A percentile compares a stretch with the other conserved stretches of the same genome.
Conservation (phyloP, 306 rosid species). For the Dryas drummondii region DNA sequence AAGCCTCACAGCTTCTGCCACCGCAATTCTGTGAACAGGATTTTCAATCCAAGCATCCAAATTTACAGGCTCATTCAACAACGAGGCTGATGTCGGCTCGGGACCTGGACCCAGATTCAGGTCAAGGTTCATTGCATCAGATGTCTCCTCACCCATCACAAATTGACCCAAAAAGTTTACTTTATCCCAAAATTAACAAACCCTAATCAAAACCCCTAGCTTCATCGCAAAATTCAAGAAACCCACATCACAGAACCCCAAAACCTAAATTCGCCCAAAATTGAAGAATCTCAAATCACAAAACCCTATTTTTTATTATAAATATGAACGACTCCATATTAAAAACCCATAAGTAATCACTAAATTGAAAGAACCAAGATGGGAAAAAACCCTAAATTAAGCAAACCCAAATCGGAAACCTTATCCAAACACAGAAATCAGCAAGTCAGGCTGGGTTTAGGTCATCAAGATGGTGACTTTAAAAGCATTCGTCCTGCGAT, state of each 20-base stretch:
- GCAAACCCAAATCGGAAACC: conserved; percentile 21
- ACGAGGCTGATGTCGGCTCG: conserved; percentile 43
- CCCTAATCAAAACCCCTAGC: conserved; percentile 40
- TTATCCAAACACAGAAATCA: neutral
- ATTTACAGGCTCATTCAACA: conserved; percentile 44
- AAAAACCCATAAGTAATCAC: conserved; percentile 10
- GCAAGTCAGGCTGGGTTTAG: conserved; percentile 14
- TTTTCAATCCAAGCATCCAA: conserved; percentile 60
- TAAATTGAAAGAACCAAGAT: neutral
- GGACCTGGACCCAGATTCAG: conserved; percentile 90
- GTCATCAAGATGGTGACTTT: neutral
- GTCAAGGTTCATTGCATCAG: conserved; percentile 91
- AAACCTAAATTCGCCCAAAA: neutral
- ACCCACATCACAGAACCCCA: conserved; percentile 26
- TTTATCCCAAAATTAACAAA: conserved; percentile 32
- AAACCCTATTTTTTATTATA: conserved; percentile 4
- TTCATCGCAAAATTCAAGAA: conserved; percentile 31
- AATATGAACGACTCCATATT: conserved; percentile 9
- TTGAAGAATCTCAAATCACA: conserved; percentile 11
- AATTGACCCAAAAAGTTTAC: conserved; percentile 26
- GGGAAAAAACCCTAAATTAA: conserved; percentile 25
- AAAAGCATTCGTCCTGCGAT: neutral
- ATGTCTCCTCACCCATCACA: conserved; percentile 79
- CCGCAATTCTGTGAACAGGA: conserved; percentile 51
- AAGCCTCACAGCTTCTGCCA: conserved; percentile 53